phyloP scores from a whole-genome alignment of 2,329 filamentous ascomycete species.

The Cadophora luteo-olivacea region DNA sequence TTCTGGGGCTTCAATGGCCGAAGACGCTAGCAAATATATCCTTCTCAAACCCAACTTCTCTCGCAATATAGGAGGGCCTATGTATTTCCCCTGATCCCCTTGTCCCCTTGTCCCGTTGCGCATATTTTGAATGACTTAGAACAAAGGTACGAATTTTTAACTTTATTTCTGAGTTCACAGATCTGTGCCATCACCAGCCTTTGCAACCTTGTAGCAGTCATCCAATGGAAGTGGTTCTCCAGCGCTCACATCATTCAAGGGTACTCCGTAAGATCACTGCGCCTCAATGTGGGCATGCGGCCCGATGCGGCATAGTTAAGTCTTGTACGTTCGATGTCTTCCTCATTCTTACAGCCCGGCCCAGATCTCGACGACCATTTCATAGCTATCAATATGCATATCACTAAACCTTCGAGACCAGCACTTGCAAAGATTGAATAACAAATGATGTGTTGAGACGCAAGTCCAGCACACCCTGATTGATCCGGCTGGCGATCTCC shows the following conservation, averaged over 20 bases:
- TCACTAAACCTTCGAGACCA: neutral
- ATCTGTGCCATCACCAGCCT: neutral
- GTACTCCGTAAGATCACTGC: constrained; percentile 5
- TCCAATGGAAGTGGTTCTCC: constrained; percentile 5
- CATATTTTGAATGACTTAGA: neutral
- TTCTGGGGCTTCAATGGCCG: neutral
- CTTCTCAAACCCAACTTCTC: neutral
- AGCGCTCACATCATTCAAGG: neutral
- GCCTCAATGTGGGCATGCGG: constrained; percentile 12
- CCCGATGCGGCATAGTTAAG: constrained; percentile 17
- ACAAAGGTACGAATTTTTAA: neutral
- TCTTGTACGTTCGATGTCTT: constrained; percentile 10
- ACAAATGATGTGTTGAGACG: neutral
- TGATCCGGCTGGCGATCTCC: neutral
- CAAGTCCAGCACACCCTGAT: neutral
- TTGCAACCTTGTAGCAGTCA: neutral
- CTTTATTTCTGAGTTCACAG: neutral
- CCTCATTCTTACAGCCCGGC: neutral
- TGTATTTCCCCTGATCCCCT: neutral
- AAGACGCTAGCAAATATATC: neutral
- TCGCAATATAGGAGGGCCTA: neutral
- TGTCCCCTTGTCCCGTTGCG: too few relatives aligned
- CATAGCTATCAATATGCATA: neutral
- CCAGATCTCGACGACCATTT: neutral
- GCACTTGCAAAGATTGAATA: neutral